phyloP scores from a whole-genome alignment of 2,329 filamentous ascomycete species.

The Apiospora malaysiana region DNA sequence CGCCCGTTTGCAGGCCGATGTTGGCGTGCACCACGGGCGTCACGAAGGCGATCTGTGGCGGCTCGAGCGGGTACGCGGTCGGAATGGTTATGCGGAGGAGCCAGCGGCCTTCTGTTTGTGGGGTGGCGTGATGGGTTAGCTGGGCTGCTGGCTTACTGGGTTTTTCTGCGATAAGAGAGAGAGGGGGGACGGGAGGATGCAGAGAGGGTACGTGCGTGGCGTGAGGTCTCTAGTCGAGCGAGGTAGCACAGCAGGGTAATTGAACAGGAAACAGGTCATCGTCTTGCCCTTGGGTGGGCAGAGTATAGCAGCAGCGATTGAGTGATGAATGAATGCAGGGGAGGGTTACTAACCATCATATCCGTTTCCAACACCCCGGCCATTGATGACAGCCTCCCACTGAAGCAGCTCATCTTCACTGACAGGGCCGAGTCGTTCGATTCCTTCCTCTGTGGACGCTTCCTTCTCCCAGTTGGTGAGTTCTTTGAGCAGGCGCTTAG shows the following conservation, averaged over 20 bases:
- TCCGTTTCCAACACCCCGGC: conserved; percentile 58
- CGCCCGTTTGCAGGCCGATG: conserved; percentile 71
- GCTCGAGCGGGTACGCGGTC: conserved; percentile 75
- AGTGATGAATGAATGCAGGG: not conserved
- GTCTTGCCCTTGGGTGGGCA: not conserved
- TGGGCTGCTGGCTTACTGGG: conserved; percentile 7
- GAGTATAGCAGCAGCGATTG: not conserved
- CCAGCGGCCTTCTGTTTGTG: conserved; percentile 72
- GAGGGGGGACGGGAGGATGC: conserved; percentile 4
- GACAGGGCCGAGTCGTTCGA: conserved; percentile 64
- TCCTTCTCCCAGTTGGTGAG: conserved; percentile 59
- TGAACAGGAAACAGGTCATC: not conserved
- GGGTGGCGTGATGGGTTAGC: not conserved
- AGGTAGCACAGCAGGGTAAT: not conserved
- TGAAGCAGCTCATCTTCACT: conserved; percentile 59
- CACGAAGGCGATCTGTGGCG: conserved; percentile 80
- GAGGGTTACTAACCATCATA: conserved; percentile 56
- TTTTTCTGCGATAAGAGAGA: not conserved
- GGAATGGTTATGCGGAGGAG: conserved; percentile 80
- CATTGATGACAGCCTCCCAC: conserved; percentile 67
- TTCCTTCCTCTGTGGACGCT: conserved; percentile 54
- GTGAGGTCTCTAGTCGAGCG: not conserved
- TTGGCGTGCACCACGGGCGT: conserved; percentile 89
- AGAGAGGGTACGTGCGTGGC: not conserved
- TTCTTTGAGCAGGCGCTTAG: conserved; percentile 64